Evolutionary conservation across 345 rosid species (phyloP).

Genomic region (Hevea brasiliensis): DNA sequence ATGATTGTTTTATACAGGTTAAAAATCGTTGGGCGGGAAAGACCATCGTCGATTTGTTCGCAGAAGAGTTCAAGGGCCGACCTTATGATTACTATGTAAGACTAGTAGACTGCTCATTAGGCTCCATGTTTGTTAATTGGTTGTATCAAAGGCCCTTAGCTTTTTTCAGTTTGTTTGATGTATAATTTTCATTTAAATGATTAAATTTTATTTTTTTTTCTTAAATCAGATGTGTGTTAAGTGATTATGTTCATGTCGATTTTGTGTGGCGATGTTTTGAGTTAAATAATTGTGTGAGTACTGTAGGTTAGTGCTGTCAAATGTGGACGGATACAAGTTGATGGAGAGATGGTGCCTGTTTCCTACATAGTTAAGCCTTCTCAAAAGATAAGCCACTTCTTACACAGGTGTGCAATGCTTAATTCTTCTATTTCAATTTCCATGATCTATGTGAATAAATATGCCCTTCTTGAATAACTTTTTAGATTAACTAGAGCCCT

Average conservation of each 20-base stretch:
- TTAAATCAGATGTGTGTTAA: too few relatives aligned
- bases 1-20: slow-evolving; percentile 42
- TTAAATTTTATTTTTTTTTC: neutral
- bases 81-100: slow-evolving; percentile 78
- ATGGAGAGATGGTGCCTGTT: slow-evolving; percentile 69
- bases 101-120: too few relatives aligned
- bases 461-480: neutral
- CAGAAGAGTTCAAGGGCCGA: slow-evolving; percentile 85
- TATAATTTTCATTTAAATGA: neutral
- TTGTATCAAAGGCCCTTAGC: neutral
- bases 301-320: slow-evolving; percentile 76
- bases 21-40: slow-evolving; percentile 93
- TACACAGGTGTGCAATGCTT: slow-evolving; percentile 60
- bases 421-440: neutral
- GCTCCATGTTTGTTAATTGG: neutral
- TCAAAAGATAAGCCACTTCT: slow-evolving; percentile 85
- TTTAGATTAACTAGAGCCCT: neutral
- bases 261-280: neutral
- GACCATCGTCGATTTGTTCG: slow-evolving; percentile 81
- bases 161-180: neutral
- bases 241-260: too few relatives aligned
- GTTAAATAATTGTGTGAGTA: neutral
- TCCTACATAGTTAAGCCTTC: slow-evolving; percentile 71
- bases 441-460: neutral
- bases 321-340: slow-evolving; percentile 82